A percentile compares a stretch with the other conserved stretches of the same genome.
Evolutionary conservation across 352 stramenopile species (phyloP).

Genomic region (Globisporangium paroecandrum): DNA sequence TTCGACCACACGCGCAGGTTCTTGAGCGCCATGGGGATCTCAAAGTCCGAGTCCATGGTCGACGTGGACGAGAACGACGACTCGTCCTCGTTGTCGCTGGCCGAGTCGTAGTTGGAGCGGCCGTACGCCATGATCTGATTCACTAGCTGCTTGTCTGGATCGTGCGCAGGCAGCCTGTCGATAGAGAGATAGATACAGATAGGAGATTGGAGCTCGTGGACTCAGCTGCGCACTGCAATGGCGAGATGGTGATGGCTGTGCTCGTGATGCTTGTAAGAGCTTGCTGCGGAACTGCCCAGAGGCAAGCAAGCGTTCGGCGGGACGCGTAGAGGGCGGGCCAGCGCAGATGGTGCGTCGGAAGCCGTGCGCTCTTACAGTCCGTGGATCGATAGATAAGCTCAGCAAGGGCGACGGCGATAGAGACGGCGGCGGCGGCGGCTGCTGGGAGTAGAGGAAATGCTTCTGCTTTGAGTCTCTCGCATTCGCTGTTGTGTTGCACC

Average conservation of each 20-base stretch:
- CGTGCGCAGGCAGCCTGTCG: neutral
- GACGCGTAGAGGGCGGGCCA: neutral
- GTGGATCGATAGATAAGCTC: neutral
- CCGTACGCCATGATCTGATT: slow-evolving; percentile 19
- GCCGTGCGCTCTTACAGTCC: neutral
- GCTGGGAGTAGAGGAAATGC: neutral
- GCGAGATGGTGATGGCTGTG: neutral
- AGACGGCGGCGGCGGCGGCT: neutral
- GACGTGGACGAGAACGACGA: slow-evolving; percentile 77
- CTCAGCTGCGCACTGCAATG: neutral
- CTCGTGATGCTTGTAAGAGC: neutral
- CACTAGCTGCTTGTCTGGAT: neutral
- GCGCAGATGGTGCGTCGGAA: slow-evolving; percentile 7
- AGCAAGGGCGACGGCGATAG: neutral
- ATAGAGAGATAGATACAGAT: neutral
- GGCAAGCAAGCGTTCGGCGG: neutral
- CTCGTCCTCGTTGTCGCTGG: slow-evolving; percentile 42
- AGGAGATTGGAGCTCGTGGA: neutral
- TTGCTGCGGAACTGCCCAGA: neutral
- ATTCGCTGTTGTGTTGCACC: neutral
- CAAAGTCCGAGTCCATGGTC: slow-evolving; percentile 84
- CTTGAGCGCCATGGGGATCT: slow-evolving; percentile 71
- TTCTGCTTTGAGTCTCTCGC: neutral
- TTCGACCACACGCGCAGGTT: slow-evolving; percentile 59
- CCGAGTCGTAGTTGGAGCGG: slow-evolving; percentile 14